These are phyloP conservation scores for Epichloe festucae DNA, from an alignment of 2,329 filamentous ascomycete species.

Conservation along the genomic window DNA sequence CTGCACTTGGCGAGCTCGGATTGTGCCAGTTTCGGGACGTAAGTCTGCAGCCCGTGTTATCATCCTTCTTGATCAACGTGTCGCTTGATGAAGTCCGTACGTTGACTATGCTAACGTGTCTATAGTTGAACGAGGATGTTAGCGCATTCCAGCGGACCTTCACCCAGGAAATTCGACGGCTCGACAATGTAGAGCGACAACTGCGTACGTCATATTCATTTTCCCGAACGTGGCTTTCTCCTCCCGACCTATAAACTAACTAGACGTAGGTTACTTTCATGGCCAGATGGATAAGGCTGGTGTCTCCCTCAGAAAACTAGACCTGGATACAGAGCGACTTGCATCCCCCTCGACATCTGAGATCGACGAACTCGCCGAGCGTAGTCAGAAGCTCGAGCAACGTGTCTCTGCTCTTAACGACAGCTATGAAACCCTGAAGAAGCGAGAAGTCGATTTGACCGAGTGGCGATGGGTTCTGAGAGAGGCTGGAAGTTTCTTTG, in stretches of 20 bases:
- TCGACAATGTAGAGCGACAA: slow-evolving; percentile 97
- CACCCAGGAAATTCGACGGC: slow-evolving; percentile 89
- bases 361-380: slow-evolving; percentile 90
- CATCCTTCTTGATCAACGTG: background rate
- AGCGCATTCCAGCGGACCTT: slow-evolving; percentile 95
- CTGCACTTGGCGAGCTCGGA: slow-evolving; percentile 88
- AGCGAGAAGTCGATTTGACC: slow-evolving; percentile 87
- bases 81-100: background rate
- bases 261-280: slow-evolving; percentile 69
- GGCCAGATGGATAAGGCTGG: slow-evolving; percentile 87
- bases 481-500: slow-evolving; percentile 95
- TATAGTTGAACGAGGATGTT: slow-evolving; percentile 78
- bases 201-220: slow-evolving; percentile 53
- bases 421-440: slow-evolving; percentile 97
- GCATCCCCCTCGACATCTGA: slow-evolving; percentile 83
- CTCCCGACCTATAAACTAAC: slow-evolving; percentile 16
- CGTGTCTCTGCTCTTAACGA: slow-evolving; percentile 86
- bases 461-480: slow-evolving; percentile 98
- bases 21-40: slow-evolving; percentile 97
- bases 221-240: slow-evolving; percentile 1
- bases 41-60: slow-evolving; percentile 22
- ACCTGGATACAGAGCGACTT: slow-evolving; percentile 78
- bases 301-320: slow-evolving; percentile 77
- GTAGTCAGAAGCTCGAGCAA: slow-evolving; percentile 84
- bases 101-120: background rate